Percentiles rank a stretch among this genome's conserved stretches.
Conservation (phyloP, 495 filamentous ascomycete species). For the Rhypophila decipiens region DNA sequence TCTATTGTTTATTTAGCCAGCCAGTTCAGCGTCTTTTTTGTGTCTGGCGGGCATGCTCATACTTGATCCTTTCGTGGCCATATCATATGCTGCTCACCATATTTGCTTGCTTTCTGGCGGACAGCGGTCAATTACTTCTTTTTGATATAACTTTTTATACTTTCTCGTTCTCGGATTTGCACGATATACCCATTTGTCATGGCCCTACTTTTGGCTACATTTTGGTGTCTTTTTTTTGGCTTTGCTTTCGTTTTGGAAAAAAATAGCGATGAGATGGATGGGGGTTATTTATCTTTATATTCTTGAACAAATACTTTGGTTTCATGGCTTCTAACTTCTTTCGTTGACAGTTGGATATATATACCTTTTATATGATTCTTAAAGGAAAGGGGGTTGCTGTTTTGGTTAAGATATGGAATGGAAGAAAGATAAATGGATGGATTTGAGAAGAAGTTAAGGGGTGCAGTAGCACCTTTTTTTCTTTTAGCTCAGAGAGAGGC, state of each 20-base stretch:
- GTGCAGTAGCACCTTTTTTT: too few species aligned
- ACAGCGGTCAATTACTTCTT: background rate
- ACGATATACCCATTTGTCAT: constrained; percentile 19
- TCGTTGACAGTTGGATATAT: background rate
- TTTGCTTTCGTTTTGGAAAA: constrained; percentile 4
- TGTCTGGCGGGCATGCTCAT: too few species aligned
- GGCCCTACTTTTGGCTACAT: constrained; percentile 1
- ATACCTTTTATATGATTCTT: background rate
- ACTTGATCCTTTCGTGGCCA: too few species aligned
- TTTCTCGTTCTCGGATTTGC: constrained; percentile 1
- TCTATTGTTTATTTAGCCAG: constrained; percentile 3
- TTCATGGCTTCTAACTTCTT: background rate
- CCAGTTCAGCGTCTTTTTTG: too few species aligned
- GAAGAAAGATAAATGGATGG: background rate
- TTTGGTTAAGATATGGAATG: background rate
- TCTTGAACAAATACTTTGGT: background rate
- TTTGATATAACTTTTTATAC: background rate
- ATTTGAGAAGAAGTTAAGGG: background rate
- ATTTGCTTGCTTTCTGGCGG: constrained; percentile 3
- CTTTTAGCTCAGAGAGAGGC: too few species aligned
- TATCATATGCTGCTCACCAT: background rate
- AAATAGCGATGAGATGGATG: background rate
- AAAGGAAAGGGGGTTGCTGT: background rate
- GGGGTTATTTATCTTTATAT: constrained; percentile 1
- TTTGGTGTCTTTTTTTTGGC: background rate